Conservation (phyloP, 805 yeast species). For the Clavispora vitiphila region DNA sequence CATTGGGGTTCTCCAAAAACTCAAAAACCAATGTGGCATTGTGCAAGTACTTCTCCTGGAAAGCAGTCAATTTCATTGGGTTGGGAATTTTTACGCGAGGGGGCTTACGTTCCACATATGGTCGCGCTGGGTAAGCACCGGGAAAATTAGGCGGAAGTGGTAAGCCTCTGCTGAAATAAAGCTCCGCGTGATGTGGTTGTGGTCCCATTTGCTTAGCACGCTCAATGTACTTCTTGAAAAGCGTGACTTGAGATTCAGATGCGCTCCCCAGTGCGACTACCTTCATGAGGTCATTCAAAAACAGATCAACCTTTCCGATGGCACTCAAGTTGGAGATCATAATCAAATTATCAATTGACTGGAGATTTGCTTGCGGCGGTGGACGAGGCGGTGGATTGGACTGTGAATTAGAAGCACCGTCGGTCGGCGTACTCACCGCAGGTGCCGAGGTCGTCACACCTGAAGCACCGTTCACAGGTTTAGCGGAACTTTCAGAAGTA, state of each 20-base stretch:
- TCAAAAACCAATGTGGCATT: slow-evolving; percentile 80
- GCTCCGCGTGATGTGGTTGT: slow-evolving; percentile 37
- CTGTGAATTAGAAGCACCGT: slow-evolving; percentile 19
- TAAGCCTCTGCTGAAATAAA: slow-evolving; percentile 16
- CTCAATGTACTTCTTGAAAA: slow-evolving; percentile 76
- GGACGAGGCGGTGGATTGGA: slow-evolving; percentile 17
- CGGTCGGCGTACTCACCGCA: background rate
- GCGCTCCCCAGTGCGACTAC: slow-evolving; percentile 84
- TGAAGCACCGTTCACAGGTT: no score
- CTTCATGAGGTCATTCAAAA: slow-evolving; percentile 70
- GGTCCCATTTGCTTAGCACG: slow-evolving; percentile 75
- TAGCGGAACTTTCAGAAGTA: background rate
- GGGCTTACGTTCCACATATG: slow-evolving; percentile 13
- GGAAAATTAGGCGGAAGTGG: slow-evolving; percentile 17
- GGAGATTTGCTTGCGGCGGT: slow-evolving; percentile 31
- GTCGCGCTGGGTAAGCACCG: slow-evolving; percentile 9
- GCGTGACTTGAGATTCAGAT: slow-evolving; percentile 60
- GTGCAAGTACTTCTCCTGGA: slow-evolving; percentile 64
- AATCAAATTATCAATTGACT: slow-evolving; percentile 62
- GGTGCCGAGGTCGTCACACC: background rate
- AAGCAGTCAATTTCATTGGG: slow-evolving; percentile 65
- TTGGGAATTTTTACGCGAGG: slow-evolving; percentile 17
- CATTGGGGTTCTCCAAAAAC: slow-evolving; percentile 71
- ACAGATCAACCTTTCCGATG: slow-evolving; percentile 70
- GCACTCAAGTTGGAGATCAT: slow-evolving; percentile 83